Base-by-base conservation (phyloP, 345 rosid genomes). In the Brassica rapa region DNA sequence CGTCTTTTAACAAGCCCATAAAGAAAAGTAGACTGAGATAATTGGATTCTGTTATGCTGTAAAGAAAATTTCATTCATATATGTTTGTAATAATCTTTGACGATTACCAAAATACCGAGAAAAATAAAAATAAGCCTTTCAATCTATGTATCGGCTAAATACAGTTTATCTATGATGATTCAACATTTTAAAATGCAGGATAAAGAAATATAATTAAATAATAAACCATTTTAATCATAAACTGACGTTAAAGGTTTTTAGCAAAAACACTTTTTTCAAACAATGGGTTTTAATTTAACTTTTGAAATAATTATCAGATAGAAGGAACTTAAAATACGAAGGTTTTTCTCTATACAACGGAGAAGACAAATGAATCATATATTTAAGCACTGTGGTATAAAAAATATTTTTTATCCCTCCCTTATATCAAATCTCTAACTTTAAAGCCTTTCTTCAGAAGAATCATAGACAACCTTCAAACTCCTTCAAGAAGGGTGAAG, bases 11-110 rank as follows among this genome's bases (percentile, higher is more conserved):
- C 53, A 10, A 46, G 16, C 74, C 3, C 53, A 3, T 19, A 57
- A 69, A 51, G 49, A 33, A 69, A 69, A 69, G 75, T 77, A 76
- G 80, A 62, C 49, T 41, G 39, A 76, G 69, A 46, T 46, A 46
- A 46, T 43, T 29, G 29, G 68, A 69, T 61, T 46, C 63, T 62
- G 55, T 62, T 61, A 32, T 23, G 5, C 27, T 62, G 37, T 27
- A 27, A 61, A 10, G 5, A 32, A 61, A 61, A 61, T 27, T 12
- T 61, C 65, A 61, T 14, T 61, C 66, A 6, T 12, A 62, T 2
- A 10, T 53, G 56, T 62, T 77, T 51, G 21, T n/a, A 51, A 51
- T n/a, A 51, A 51, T 51, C 7, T 51, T 1, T 5, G 56, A 51
- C 56, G 16, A 8, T 51, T 51, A 51, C 56, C 19, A n/a, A 51